phyloP scores from a whole-genome alignment of 140 eudicot genomes.

The Flaveria floridana region DNA sequence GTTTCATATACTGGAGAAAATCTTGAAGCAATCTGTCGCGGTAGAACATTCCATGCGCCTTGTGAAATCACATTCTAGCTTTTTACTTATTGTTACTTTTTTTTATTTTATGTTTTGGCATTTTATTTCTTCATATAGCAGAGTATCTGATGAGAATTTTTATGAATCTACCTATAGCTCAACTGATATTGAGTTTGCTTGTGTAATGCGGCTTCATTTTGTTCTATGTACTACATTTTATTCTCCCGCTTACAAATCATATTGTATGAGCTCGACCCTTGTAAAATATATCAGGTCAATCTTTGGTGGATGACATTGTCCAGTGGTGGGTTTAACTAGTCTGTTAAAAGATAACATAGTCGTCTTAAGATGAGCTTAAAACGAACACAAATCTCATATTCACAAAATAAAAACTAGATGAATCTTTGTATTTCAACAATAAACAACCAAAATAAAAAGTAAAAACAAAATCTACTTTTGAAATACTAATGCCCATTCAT shows the following conservation, averaged over 20 bases:
- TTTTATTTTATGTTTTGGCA: conserved; percentile 22
- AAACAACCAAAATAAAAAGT: conserved; percentile 3
- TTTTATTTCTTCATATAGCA: conserved; percentile 24
- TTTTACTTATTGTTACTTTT: background rate
- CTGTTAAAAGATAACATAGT: background rate
- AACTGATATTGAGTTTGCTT: conserved; percentile 35
- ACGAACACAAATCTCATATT: background rate
- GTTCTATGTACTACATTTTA: conserved; percentile 3
- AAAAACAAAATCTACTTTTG: background rate
- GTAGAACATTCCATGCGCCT: conserved; percentile 96
- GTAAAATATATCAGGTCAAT: background rate
- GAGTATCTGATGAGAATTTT: conserved; percentile 32
- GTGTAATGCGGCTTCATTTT: conserved; percentile 37
- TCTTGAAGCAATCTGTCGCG: conserved; percentile 95
- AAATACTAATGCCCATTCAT: conserved; percentile 20
- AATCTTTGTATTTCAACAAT: background rate
- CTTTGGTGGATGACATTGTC: background rate
- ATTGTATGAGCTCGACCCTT: background rate
- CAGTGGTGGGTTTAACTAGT: background rate
- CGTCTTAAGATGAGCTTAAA: background rate
- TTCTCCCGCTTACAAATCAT: background rate
- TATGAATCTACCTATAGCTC: conserved; percentile 22
- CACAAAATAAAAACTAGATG: background rate
- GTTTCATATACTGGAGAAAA: conserved; percentile 92
- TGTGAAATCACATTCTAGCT: conserved; percentile 84